These are phyloP conservation scores for Pichia exigua DNA, from an alignment of 805 yeast genomes.

Conservation along the genomic window DNA sequence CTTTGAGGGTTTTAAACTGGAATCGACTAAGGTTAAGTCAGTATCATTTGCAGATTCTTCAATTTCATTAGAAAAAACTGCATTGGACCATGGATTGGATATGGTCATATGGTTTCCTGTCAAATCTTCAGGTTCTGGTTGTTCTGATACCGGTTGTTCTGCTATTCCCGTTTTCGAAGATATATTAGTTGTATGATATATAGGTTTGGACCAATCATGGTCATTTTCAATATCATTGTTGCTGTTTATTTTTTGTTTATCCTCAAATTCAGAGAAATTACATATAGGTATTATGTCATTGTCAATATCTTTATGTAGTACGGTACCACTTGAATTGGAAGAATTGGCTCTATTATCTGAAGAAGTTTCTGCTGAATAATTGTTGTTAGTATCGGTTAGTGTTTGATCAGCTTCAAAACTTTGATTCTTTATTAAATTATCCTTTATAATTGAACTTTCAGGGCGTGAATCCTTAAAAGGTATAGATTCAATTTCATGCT, in stretches of 20 bases:
- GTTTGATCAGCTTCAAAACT: not conserved
- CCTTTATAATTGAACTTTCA: not conserved
- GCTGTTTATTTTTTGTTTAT: too few relatives aligned
- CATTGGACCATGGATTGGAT: conserved; percentile 19
- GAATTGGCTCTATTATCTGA: not conserved
- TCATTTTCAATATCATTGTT: not conserved
- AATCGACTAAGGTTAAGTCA: not conserved
- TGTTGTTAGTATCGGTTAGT: not conserved
- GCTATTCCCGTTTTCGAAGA: not conserved
- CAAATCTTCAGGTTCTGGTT: not conserved
- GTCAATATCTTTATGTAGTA: not conserved
- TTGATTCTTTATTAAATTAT: not conserved
- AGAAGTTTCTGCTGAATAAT: not conserved
- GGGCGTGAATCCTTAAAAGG: not conserved
- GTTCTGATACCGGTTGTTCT: not conserved
- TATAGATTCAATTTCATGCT: not conserved
- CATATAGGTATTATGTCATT: not conserved
- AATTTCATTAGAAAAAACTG: not conserved
- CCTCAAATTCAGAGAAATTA: not conserved
- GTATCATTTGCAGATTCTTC: conserved; percentile 10
- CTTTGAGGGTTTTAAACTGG: not conserved
- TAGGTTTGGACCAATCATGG: conserved; percentile 13
- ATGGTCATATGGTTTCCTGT: conserved; percentile 6
- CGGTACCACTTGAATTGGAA: not conserved
- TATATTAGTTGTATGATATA: conserved; percentile 7